Percentiles rank a stretch among this genome's conserved stretches.
These are phyloP conservation scores for Tinospora cordifolia DNA, from an alignment of 164 flowering plant genomes.

Conservation along the genomic window DNA sequence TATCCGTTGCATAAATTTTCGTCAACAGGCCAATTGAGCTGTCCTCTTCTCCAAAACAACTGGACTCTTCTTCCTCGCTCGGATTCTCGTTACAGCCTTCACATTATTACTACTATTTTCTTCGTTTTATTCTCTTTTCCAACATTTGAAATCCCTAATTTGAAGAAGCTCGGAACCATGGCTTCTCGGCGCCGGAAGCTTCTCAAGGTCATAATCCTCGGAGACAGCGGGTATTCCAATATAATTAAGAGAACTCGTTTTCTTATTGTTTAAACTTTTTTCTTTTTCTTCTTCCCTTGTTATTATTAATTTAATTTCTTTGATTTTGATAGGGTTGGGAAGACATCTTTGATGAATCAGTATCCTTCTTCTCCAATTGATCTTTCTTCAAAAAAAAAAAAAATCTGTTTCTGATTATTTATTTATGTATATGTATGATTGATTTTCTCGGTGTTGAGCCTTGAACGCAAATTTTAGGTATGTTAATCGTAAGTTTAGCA, in stretches of 20 bases:
- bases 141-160: no score
- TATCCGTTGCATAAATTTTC: not conserved
- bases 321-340: constrained; percentile 20
- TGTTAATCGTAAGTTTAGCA: constrained; percentile 25
- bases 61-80: not conserved
- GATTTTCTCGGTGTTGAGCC: not conserved
- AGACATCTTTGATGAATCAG: constrained; percentile 24
- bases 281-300: not conserved
- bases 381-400: not conserved
- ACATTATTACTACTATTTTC: no score
- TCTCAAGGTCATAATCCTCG: constrained; percentile 32
- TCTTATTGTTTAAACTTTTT: not conserved
- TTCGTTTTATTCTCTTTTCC: no score
- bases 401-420: not conserved
- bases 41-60: no score
- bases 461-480: constrained; percentile 13
- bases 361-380: constrained; percentile 8
- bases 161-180: constrained; percentile 13
- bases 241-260: not conserved
- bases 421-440: not conserved
- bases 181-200: constrained; percentile 25
- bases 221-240: constrained; percentile 26
- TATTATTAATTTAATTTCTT: constrained; percentile 4
- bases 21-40: not conserved
- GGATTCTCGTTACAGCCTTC: not conserved